Evolutionary conservation across 2,329 filamentous ascomycete genomes (phyloP).

Genomic region (Colletotrichum destructivum): DNA sequence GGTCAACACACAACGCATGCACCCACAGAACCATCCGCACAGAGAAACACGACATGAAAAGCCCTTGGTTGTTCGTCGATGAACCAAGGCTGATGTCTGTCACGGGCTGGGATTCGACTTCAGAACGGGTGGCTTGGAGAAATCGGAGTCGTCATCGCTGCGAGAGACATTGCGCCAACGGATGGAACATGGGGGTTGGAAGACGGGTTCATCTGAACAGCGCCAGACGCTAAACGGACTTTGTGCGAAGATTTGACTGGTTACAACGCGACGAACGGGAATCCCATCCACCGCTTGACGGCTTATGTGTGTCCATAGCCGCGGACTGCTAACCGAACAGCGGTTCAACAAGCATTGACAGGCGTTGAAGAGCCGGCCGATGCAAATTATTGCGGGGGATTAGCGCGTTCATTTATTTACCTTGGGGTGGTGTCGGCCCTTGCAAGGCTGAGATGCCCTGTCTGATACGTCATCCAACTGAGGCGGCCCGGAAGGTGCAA

Average conservation of each 20-base stretch:
- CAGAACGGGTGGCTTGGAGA: background rate
- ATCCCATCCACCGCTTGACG: background rate
- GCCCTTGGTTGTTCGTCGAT: background rate
- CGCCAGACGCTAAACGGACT: no score
- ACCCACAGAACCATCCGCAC: background rate
- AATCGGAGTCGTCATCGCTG: background rate
- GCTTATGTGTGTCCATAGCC: background rate
- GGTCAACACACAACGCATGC: background rate
- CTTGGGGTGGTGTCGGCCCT: background rate
- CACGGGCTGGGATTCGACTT: no score
- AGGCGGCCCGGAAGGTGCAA: background rate
- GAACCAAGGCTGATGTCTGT: background rate
- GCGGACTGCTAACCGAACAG: background rate
- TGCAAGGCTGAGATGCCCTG: slow-evolving; percentile 29
- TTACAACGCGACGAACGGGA: background rate
- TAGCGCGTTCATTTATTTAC: slow-evolving; percentile 5
- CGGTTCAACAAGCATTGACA: slow-evolving; percentile 1
- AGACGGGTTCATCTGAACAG: slow-evolving; percentile 17
- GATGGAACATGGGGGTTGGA: background rate
- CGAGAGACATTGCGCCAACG: background rate
- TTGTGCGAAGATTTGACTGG: background rate
- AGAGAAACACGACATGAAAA: background rate
- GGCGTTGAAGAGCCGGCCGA: slow-evolving; percentile 5
- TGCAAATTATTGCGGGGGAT: slow-evolving; percentile 26
- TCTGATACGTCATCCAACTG: slow-evolving; percentile 32